A percentile compares a stretch with the other conserved stretches of the same genome.
phyloP scores from a whole-genome alignment of 345 rosid species.

The Boechera divaricarpa region DNA sequence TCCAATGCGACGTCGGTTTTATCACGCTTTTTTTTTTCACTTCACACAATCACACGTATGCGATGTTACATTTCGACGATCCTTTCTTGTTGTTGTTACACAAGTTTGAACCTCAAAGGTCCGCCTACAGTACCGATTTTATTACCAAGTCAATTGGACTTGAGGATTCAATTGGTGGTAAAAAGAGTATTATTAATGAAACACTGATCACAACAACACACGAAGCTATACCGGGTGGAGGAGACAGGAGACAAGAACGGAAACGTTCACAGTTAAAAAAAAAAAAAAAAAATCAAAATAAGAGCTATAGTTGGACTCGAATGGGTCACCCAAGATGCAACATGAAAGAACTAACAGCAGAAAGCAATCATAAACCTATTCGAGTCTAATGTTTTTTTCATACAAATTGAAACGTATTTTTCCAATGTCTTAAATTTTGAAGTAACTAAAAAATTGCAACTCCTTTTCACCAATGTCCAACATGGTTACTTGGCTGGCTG shows the following conservation, averaged over 20 bases:
- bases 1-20: not conserved
- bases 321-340: not conserved
- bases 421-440: constrained; percentile 10
- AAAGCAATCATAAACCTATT: not conserved
- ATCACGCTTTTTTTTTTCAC: not conserved
- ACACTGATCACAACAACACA: not conserved
- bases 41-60: not conserved
- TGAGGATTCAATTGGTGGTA: not conserved
- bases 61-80: not conserved
- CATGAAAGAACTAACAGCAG: not conserved
- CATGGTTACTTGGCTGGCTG: constrained; percentile 28
- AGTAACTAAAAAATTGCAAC: constrained; percentile 6
- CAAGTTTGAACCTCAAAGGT: no score
- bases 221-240: no score
- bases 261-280: no score
- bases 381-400: constrained; percentile 15
- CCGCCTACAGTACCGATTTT: no score
- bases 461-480: not conserved
- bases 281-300: no score
- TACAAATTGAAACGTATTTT: constrained; percentile 27
- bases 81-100: not conserved
- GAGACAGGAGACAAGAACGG: no score
- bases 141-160: not conserved
- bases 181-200: not conserved
- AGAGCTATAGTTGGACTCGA: no score